Conservation (phyloP, 129 eudicot species). For the Mikania micrantha region DNA sequence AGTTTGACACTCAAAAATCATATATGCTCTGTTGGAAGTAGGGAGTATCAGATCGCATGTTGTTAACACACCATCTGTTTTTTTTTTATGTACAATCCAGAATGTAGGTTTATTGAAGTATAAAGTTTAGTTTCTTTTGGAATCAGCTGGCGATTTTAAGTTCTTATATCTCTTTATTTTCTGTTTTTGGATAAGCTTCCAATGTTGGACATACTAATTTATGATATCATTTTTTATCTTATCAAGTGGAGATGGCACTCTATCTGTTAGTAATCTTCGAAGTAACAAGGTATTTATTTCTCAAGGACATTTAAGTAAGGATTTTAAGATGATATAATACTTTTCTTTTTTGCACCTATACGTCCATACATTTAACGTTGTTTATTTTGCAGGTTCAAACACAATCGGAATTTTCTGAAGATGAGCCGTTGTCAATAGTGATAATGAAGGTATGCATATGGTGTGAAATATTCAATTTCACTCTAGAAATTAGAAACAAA, state of each 20-base stretch:
- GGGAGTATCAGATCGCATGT: background rate
- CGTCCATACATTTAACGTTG: background rate
- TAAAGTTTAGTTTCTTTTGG: background rate
- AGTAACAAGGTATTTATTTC: slow-evolving; percentile 63
- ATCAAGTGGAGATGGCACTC: slow-evolving; percentile 90
- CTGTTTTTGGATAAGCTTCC: background rate
- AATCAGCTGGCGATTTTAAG: background rate
- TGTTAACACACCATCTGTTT: background rate
- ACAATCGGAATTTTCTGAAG: slow-evolving; percentile 94
- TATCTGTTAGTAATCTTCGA: slow-evolving; percentile 89
- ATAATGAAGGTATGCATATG: slow-evolving; percentile 74
- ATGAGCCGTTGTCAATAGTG: slow-evolving; percentile 83
- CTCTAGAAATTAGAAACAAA: background rate
- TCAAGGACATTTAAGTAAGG: background rate
- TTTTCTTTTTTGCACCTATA: background rate
- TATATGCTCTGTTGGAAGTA: background rate
- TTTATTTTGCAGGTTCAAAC: slow-evolving; percentile 65
- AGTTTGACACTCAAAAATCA: background rate
- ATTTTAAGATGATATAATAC: background rate
- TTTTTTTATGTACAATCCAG: background rate
- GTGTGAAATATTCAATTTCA: background rate
- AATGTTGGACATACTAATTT: slow-evolving; percentile 2
- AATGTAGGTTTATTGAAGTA: background rate
- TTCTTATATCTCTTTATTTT: background rate
- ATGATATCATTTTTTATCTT: slow-evolving; percentile 2